phyloP scores from a whole-genome alignment of 768 basidiomycete species.

The Suillus hirtellus region DNA sequence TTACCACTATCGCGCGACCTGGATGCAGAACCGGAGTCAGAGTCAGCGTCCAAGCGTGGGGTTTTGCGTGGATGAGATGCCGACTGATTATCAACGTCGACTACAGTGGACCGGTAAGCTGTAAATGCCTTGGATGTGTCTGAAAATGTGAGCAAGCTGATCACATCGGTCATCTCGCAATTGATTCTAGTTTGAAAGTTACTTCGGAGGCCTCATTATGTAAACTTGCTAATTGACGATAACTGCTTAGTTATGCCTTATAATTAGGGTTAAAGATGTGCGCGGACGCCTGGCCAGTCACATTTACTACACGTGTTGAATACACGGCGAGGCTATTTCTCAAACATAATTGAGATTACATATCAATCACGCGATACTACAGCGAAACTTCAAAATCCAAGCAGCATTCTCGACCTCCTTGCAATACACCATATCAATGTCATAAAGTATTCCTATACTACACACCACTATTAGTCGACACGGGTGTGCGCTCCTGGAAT shows the following conservation, averaged over 20 bases:
- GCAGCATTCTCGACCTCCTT: neutral
- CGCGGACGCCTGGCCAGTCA: no score
- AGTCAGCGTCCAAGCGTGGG: slow-evolving; percentile 63
- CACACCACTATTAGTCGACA: neutral
- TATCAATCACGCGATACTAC: neutral
- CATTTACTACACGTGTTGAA: no score
- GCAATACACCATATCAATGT: neutral
- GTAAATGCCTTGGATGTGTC: slow-evolving; percentile 53
- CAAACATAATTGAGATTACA: neutral
- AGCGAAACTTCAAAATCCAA: neutral
- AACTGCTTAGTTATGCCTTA: no score
- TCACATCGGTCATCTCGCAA: slow-evolving; percentile 38
- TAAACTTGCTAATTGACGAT: no score
- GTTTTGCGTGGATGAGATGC: slow-evolving; percentile 68
- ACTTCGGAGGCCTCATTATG: neutral
- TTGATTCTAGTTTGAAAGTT: neutral
- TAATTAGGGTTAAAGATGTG: no score
- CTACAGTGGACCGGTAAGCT: slow-evolving; percentile 38
- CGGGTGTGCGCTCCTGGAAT: neutral
- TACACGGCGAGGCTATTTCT: neutral
- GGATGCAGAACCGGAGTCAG: slow-evolving; percentile 67
- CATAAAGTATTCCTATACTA: neutral
- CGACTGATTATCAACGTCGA: slow-evolving; percentile 44
- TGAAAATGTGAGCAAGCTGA: slow-evolving; percentile 46
- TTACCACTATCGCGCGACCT: slow-evolving; percentile 42